A percentile compares a stretch with the other conserved stretches of the same genome.
phyloP scores from a whole-genome alignment of 2,329 filamentous ascomycete species.

The Xylaria sp. region DNA sequence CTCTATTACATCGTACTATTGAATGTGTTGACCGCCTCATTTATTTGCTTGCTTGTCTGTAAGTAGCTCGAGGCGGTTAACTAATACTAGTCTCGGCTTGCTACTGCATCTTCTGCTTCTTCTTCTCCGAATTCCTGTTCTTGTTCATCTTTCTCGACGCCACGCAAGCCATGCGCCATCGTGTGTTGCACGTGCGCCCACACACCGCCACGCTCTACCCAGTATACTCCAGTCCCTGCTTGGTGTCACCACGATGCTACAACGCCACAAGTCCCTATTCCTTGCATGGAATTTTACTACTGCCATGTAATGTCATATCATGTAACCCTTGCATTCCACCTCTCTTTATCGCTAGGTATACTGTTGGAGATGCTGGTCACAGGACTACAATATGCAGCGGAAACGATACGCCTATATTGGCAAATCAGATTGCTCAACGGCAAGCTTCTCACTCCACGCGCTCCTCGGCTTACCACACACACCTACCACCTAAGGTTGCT shows the following conservation, averaged over 20 bases:
- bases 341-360: not conserved
- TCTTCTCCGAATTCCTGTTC: not conserved
- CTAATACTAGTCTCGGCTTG: too few relatives aligned
- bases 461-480: not conserved
- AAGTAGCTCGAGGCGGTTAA: not conserved
- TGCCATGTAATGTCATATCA: not conserved
- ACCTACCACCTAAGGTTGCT: not conserved
- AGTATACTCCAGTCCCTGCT: conserved; percentile 14
- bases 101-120: not conserved
- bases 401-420: not conserved
- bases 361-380: conserved; percentile 17
- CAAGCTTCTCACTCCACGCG: not conserved
- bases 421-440: not conserved
- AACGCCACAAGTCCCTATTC: conserved; percentile 12
- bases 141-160: not conserved
- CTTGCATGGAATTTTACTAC: conserved; percentile 1
- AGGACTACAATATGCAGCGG: not conserved
- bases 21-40: not conserved
- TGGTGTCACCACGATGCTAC: conserved; percentile 7
- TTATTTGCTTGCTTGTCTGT: not conserved
- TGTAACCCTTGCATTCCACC: not conserved
- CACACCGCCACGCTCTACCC: not conserved
- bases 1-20: not conserved
- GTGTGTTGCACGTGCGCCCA: conserved; percentile 10
- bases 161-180: conserved; percentile 1